Evolutionary conservation across 805 yeast species (phyloP), one percentile per base, ranked within the genome.

Genomic region (Tetrapisispora iriomotensis): DNA sequence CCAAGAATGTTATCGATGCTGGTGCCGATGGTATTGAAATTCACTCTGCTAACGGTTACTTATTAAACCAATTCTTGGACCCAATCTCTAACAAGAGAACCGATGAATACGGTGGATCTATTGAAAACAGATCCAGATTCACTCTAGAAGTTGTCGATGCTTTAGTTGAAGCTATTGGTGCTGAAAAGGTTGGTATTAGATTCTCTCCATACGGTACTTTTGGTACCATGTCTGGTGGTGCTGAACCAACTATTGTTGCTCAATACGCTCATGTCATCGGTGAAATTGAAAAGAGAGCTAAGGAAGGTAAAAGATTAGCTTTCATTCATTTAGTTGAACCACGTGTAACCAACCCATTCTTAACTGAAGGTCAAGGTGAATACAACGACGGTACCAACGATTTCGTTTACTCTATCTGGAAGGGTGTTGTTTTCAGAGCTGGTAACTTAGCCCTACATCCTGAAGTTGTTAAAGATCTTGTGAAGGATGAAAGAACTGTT

Each of bases 1-100:
- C 79, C n/a, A 57, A 56, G 46, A 56, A 53, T 29, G 40, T 57
- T 12, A 38, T 62, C 29, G 56, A 43, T 8, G 54, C 57, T 14
- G 66, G 65, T 37, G 66, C 66, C 37, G 84, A 80, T 56, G 77
- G 77, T 44, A 71, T 80, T 23, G 84, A 81, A 58, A 60, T 81
- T 34, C 86, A 79, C 53, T 65, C 65, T 29, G 85, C 85, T 12
- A 77, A 79, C 53, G 85, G 86, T 12, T 79, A 75, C 51, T 56
- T 80, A 40, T 47, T 74, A 29, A 66, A 69, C 54, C 73, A 74
- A 55, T 78, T 80, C 47, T 51, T 77, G 45, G 71, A 74, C 31
- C 62, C 66, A 13, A 44, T 58, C 9, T 60, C 67, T 33, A 68
- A 68, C 50, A 54, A 71, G 28, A 55, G 68, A 59, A 66, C 68